Conservation (phyloP, 352 stramenopile species). For the Phytophthora nicotianae region DNA sequence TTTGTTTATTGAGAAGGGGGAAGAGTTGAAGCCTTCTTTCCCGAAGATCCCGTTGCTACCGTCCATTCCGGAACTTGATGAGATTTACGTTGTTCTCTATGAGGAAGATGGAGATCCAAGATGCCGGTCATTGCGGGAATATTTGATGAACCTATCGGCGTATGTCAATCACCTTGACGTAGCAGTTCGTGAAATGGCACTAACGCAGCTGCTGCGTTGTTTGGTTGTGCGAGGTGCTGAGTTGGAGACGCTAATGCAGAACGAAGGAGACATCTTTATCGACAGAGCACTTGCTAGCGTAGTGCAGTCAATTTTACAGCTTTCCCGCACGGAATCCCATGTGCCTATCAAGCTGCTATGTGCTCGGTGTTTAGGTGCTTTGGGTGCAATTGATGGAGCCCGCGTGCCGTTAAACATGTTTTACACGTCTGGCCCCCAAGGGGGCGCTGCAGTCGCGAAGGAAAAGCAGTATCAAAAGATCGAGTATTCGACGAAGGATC, state of each 20-base stretch:
- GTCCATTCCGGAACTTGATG: slow-evolving; percentile 66
- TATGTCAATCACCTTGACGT: slow-evolving; percentile 85
- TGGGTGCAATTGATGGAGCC: slow-evolving; percentile 83
- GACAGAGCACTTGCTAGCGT: slow-evolving; percentile 59
- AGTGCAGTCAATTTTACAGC: slow-evolving; percentile 68
- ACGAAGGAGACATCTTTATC: slow-evolving; percentile 73
- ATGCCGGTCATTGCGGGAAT: slow-evolving; percentile 47
- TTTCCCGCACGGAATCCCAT: slow-evolving; percentile 67
- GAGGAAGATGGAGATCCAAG: slow-evolving; percentile 66
- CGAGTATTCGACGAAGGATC: slow-evolving; percentile 80
- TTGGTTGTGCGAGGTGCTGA: slow-evolving; percentile 68
- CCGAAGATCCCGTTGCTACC: slow-evolving; percentile 75
- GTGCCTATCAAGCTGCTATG: slow-evolving; percentile 75
- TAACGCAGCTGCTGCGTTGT: slow-evolving; percentile 70
- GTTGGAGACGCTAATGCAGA: slow-evolving; percentile 70
- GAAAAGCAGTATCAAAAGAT: slow-evolving; percentile 47
- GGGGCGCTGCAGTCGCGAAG: slow-evolving; percentile 34
- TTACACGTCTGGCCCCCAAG: slow-evolving; percentile 44
- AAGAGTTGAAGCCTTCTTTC: slow-evolving; percentile 65
- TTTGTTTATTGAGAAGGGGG: slow-evolving; percentile 73
- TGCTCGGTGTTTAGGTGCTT: slow-evolving; percentile 71
- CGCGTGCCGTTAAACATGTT: slow-evolving; percentile 75
- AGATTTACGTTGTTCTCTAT: slow-evolving; percentile 61
- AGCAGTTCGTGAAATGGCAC: slow-evolving; percentile 76
- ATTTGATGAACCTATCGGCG: slow-evolving; percentile 56